Evolutionary conservation across 2,329 filamentous ascomycete species (phyloP), one percentile per base, ranked within the genome.

Genomic region (Ophiostoma perfectum): DNA sequence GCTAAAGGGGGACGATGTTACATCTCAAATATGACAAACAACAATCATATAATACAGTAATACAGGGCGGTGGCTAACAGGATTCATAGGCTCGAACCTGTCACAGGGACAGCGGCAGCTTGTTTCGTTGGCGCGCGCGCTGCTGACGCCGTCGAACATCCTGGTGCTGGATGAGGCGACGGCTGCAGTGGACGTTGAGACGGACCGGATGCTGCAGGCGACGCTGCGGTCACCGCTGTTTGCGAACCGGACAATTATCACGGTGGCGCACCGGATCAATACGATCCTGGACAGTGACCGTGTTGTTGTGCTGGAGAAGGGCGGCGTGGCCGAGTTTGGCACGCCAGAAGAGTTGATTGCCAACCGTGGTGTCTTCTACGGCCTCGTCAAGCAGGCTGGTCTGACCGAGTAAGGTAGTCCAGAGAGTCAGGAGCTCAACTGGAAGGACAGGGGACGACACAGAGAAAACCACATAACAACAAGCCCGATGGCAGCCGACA

Each of bases 151-250:
- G 14, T 96, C 92, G 79, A 98, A 98, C 79, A 98, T 99, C 75
- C 85, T 99, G 70, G 93, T 99, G 2, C 85, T 99, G 41, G 95
- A 99, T 77, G 95, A 99, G 84, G 95, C 96, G 69, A 99, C 95
- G 42, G 93, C 93, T 73, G 86, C 83, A 38, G 86, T 89, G 11
- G 86, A 90, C 75, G 82, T 90, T 58, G 84, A 90, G 79, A 90
- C 88, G 38, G 88, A 90, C 75, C 86, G 86, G 67, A 81, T 89
- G 80, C 80, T 90, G 67, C 88, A 90, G 79, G 79, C 79, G 64
- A 90, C 88, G 39, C 80, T 89, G 68, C 83, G 87, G 45, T 85
- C 84, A 47, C 83, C 86, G 36, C 77, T 89, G 16, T 99, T 99
- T 80, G 85, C 89, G 71, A 92, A 97, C 78, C 88, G 92, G 67